Evolutionary conservation across 495 filamentous ascomycete genomes (phyloP), one percentile per base, ranked within the genome.

Genomic region (Hypoxylon subgilvum): DNA sequence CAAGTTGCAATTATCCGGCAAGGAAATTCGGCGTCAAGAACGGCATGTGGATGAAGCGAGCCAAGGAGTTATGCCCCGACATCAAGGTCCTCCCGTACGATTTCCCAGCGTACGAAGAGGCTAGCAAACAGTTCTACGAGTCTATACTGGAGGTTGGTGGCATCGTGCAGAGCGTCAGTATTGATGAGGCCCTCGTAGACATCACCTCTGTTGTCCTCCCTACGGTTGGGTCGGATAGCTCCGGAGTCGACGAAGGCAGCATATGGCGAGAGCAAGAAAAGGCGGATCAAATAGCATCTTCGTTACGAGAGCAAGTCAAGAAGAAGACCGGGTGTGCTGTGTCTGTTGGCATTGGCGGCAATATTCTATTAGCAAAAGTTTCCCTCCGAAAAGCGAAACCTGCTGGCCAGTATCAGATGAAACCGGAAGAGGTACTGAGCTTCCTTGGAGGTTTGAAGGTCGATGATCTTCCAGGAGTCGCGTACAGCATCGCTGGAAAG

Each of bases 1-100:
- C 94, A 6, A 96, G 92, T 51, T 98, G 94, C 72, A 98, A 97
- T 70, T 98, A 98, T 69, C 84, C 86, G 16, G 94, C 95, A 2
- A 85, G 94, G 17, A 80, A 82, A 16, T 92, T 83, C 62, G 94
- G 92, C 0, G 79, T 97, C 44, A 96, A 90, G 68, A 97, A 97
- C 57, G 94, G 95, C 6, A 97, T 96, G 95, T 98, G 94, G 94
- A 96, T 98, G 92, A 92, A 92, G 65, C 78, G 82, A 22, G 94
- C 95, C 2, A 78, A 86, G 58, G 85, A 92, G 55, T 74, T 91
- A 9, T 98, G 92, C 71, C 88, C 92, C 0, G 84, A 91, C 14
- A 79, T 98, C 22, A 89, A 92, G 57, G 82, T 95, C 4, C 68
- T 98, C 27, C 89, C 90, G 0, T 98, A 98, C 61, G 93, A 98